These are phyloP conservation scores for Venustampulla echinocandica DNA, from an alignment of 495 filamentous ascomycete genomes.

Conservation along the genomic window DNA sequence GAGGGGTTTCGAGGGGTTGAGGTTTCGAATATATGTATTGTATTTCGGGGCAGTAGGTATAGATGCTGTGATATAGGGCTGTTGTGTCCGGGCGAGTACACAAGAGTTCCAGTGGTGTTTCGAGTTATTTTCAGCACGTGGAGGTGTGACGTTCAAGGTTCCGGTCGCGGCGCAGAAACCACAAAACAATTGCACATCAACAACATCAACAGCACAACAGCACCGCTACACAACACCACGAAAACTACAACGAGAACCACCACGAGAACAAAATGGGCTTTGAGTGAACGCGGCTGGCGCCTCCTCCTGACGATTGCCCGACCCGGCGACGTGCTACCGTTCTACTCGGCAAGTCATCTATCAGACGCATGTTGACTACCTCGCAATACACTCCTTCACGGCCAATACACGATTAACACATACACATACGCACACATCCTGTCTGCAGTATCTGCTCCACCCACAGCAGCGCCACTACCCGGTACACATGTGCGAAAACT, in stretches of 20 bases:
- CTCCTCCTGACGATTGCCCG: neutral
- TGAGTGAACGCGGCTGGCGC: too few species aligned
- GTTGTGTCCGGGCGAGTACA: neutral
- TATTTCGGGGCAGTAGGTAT: too few species aligned
- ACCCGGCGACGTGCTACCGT: slow-evolving; percentile 15
- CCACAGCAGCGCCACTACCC: too few species aligned
- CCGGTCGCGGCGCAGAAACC: too few species aligned
- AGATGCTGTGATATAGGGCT: slow-evolving; percentile 6
- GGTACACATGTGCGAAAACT: too few species aligned
- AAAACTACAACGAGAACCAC: too few species aligned
- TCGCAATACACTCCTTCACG: neutral
- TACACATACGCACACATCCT: slow-evolving; percentile 1
- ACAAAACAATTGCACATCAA: too few species aligned
- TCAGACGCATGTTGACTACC: slow-evolving; percentile 7
- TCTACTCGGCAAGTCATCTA: slow-evolving; percentile 13
- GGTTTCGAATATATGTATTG: slow-evolving; percentile 13
- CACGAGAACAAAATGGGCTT: too few species aligned
- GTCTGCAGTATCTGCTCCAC: neutral
- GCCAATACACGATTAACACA: slow-evolving; percentile 21
- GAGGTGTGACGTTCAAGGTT: too few species aligned
- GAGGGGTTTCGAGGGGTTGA: neutral
- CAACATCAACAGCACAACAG: too few species aligned
- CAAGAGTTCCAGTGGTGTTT: slow-evolving; percentile 14
- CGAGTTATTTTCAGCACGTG: slow-evolving; percentile 1
- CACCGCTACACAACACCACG: too few species aligned